A percentile compares a stretch with the other conserved stretches of the same genome.
Evolutionary conservation across 139 green algal species (phyloP).

Genomic region (Micractinium conductrix): DNA sequence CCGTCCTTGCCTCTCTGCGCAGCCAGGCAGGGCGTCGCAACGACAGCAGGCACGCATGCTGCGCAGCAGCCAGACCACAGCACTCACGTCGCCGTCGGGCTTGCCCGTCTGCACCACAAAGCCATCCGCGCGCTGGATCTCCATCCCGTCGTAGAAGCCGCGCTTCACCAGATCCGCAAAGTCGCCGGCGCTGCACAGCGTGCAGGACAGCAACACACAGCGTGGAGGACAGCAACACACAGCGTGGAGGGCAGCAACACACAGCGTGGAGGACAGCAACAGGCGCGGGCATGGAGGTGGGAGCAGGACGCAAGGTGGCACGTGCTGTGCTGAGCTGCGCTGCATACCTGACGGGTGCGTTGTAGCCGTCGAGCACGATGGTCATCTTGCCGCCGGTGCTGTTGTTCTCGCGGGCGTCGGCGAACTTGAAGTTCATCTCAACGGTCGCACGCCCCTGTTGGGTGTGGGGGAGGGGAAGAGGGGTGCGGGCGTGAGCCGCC

Average conservation of each 20-base stretch:
- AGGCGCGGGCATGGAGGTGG: no score
- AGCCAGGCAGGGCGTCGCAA: no score
- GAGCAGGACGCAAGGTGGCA: no score
- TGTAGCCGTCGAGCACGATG: slow-evolving; percentile 97
- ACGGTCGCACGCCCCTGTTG: slow-evolving; percentile 92
- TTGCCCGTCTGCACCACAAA: slow-evolving; percentile 99
- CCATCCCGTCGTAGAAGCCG: slow-evolving; percentile 96
- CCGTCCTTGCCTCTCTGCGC: no score
- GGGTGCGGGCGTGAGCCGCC: no score
- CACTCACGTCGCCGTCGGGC: slow-evolving; percentile 64
- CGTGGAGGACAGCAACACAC: no score
- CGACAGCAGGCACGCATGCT: background rate
- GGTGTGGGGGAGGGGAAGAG: no score
- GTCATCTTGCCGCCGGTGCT: slow-evolving; percentile 51
- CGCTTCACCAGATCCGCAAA: slow-evolving; percentile 95
- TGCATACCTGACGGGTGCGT: slow-evolving; percentile 86
- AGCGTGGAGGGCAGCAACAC: no score
- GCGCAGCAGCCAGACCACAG: background rate
- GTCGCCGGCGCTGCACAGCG: slow-evolving; percentile 64
- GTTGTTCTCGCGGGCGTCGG: slow-evolving; percentile 71
- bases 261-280: no score
- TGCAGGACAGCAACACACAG: no score
- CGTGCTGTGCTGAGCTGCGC: no score
- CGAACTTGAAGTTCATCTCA: slow-evolving; percentile 86
- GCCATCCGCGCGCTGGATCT: slow-evolving; percentile 95